Evolutionary conservation across 2,329 filamentous ascomycete genomes (phyloP).

Genomic region (Penicillium sp.): DNA sequence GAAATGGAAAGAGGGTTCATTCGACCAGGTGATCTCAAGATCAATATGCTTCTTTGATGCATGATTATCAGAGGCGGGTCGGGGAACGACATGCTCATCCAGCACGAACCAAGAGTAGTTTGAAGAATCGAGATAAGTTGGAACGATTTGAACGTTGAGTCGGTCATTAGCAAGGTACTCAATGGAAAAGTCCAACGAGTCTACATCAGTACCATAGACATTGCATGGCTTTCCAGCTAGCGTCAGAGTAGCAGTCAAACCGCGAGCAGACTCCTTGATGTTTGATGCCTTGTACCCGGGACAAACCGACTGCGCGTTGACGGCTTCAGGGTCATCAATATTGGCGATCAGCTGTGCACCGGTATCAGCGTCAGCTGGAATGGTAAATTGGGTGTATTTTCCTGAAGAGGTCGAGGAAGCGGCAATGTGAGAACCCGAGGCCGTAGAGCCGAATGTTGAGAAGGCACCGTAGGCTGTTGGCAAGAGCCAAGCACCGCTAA

Average conservation of each 20-base stretch:
- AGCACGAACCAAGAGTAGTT: constrained; percentile 68
- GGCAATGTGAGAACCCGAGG: neutral
- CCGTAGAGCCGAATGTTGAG: constrained; percentile 10
- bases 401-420: constrained; percentile 16
- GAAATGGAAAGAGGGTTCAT: constrained; percentile 58
- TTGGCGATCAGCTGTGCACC: constrained; percentile 58
- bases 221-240: constrained; percentile 62
- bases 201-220: constrained; percentile 73
- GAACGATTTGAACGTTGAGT: constrained; percentile 68
- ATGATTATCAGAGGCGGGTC: constrained; percentile 50
- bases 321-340: constrained; percentile 61
- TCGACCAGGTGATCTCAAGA: constrained; percentile 55
- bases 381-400: constrained; percentile 42
- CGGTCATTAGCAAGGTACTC: constrained; percentile 65
- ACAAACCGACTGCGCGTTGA: constrained; percentile 62
- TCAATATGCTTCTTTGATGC: constrained; percentile 39
- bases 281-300: constrained; percentile 58
- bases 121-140: constrained; percentile 58
- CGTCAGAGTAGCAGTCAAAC: constrained; percentile 52
- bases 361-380: constrained; percentile 47
- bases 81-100: constrained; percentile 61
- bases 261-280: constrained; percentile 46
- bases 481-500: constrained; percentile 27
- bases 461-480: constrained; percentile 25
- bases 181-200: constrained; percentile 64